Percentiles rank a stretch among this genome's conserved stretches.
These are phyloP conservation scores for Pyricularia grisea DNA, from an alignment of 2,329 filamentous ascomycete species.

Conservation along the genomic window DNA sequence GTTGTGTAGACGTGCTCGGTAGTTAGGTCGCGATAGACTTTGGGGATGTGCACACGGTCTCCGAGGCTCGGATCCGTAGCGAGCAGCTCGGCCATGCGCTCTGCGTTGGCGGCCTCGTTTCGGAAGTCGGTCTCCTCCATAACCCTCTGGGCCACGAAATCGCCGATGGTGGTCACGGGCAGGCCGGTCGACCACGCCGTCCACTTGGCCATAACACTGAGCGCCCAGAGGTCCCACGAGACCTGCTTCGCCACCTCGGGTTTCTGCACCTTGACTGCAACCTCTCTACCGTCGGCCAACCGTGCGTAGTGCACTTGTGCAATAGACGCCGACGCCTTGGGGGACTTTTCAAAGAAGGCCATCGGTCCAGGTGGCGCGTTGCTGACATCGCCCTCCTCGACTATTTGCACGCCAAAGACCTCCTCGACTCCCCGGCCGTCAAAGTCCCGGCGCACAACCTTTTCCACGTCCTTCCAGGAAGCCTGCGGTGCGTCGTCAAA, in stretches of 20 bases:
- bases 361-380: not conserved
- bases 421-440: not conserved
- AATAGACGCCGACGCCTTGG: not conserved
- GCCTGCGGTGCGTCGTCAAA: not conserved
- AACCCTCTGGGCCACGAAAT: not conserved
- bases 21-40: not conserved
- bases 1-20: not conserved
- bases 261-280: not conserved
- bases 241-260: not conserved
- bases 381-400: not conserved
- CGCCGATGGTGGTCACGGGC: not conserved
- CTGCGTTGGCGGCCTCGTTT: not conserved
- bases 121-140: not conserved
- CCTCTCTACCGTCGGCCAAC: not conserved
- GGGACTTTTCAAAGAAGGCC: not conserved
- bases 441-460: not conserved
- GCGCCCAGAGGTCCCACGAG: not conserved
- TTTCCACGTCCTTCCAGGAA: not conserved
- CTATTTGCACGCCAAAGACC: not conserved
- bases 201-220: not conserved
- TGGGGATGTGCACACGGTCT: not conserved
- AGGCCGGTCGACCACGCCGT: not conserved
- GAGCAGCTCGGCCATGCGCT: not conserved
- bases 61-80: not conserved
- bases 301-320: not conserved